Base-by-base conservation (phyloP, 176 grass and related monocot genomes). In the Aegilops umbellulata region DNA sequence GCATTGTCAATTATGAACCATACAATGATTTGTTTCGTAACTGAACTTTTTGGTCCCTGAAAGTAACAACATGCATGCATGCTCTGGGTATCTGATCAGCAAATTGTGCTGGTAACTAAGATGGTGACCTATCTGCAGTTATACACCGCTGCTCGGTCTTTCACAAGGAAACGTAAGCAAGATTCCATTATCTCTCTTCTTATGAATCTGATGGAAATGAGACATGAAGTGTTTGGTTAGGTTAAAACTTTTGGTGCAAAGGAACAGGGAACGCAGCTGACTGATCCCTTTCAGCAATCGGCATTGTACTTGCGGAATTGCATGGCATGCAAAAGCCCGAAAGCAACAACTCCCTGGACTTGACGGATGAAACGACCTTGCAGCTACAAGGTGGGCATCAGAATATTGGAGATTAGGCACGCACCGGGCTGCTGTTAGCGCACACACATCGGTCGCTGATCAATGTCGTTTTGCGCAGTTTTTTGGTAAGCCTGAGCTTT, bases 291-390 rank as follows among this genome's bases (percentile, higher is more conserved):
- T 39, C 69, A 42, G 35, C 69, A 8, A 42, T 11, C 82, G 9
- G 12, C 55, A 62, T 24, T 32, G 57, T 84, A 84, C 82, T 75
- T 47, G 10, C 39, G 35, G 75, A 76, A 25, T 19, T 53, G 60
- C 72, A 77, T 65, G 60, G 27, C 60, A 77, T 85, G 83, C 83
- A 66, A 36, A 36, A 85, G 41, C 60, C 38, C 51, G 41, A 85
- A 85, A 77, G 34, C 41, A 66, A 85, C 72, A 47, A 11, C 60
- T 85, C 72, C 73, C 65, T 55, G 72, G 42, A 75, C 65, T 55
- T 41, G 42, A 75, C 15, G 3, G 31, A 58, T 35, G 47, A 60
- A 64, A 69, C 71, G 70, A 70, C 41, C 71, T 64, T 70, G 38
- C 46, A 57, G 71, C 60, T 78, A 64, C 51, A 53, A 47, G 23